A percentile compares a stretch with the other conserved stretches of the same genome.
Conservation (phyloP, 192 early-diverging fungal species). For the Coemansia sp. region DNA sequence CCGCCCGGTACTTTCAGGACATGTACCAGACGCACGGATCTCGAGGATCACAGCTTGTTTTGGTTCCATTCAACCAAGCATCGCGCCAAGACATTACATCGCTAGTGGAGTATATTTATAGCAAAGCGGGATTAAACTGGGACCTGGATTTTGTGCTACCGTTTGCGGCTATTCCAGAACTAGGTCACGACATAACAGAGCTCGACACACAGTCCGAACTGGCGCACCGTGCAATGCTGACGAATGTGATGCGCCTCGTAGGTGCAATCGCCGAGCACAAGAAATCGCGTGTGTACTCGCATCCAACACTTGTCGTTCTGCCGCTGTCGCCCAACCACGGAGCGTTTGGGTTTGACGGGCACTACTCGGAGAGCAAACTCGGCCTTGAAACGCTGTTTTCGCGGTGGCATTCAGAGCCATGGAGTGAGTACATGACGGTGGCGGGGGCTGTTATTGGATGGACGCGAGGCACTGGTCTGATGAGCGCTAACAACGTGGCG, state of each 20-base stretch:
- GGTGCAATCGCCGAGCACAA: slow-evolving; percentile 86
- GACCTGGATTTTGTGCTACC: slow-evolving; percentile 94
- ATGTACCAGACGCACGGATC: slow-evolving; percentile 90
- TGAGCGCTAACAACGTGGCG: slow-evolving; percentile 87
- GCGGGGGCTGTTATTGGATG: slow-evolving; percentile 94
- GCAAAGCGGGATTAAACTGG: slow-evolving; percentile 77
- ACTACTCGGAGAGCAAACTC: slow-evolving; percentile 94
- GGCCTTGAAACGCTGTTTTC: slow-evolving; percentile 88
- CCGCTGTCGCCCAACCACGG: slow-evolving; percentile 97
- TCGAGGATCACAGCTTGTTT: slow-evolving; percentile 75
- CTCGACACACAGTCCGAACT: slow-evolving; percentile 89
- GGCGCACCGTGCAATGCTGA: slow-evolving; percentile 91
- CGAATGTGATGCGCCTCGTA: slow-evolving; percentile 84
- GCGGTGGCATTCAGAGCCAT: slow-evolving; percentile 86
- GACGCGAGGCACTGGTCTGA: slow-evolving; percentile 96
- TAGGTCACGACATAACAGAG: slow-evolving; percentile 80
- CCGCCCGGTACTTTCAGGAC: slow-evolving; percentile 81
- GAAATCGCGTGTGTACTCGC: slow-evolving; percentile 71
- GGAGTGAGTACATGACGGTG: slow-evolving; percentile 83
- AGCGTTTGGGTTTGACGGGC: slow-evolving; percentile 88
- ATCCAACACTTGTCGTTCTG: slow-evolving; percentile 82
- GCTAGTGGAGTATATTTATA: slow-evolving; percentile 88
- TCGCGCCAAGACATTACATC: slow-evolving; percentile 78
- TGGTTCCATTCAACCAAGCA: slow-evolving; percentile 94
- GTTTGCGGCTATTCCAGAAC: slow-evolving; percentile 90